Evolutionary conservation across 805 yeast genomes (phyloP).

Genomic region (Saccharomyces jurei): DNA sequence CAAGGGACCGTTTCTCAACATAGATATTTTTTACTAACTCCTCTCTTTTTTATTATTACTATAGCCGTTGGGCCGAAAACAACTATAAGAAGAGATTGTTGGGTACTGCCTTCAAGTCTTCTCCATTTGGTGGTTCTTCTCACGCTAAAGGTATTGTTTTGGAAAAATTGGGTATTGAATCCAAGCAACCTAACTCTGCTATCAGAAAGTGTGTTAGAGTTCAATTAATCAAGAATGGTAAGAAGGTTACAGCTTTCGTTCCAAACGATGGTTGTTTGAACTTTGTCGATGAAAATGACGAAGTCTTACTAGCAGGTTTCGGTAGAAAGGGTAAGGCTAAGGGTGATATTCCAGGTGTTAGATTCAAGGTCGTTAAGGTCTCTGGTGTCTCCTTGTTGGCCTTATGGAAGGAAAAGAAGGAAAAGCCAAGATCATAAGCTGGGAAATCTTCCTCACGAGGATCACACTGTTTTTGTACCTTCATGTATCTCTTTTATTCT

Average conservation of each 20-base stretch:
- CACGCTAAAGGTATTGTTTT: conserved; percentile 99
- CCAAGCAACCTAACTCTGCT: conserved; percentile 99
- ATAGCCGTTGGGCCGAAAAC: conserved; percentile 97
- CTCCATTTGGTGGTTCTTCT: conserved; percentile 99
- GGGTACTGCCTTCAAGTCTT: conserved; percentile 99
- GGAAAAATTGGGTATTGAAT: conserved; percentile 99
- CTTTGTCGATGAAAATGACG: conserved; percentile 99
- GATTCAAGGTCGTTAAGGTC: conserved; percentile 99
- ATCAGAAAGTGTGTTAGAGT: conserved; percentile 99
- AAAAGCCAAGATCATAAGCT: conserved; percentile 97
- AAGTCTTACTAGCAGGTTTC: conserved; percentile 99
- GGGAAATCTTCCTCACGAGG: neutral
- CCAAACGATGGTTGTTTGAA: conserved; percentile 99
- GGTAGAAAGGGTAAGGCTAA: conserved; percentile 99
- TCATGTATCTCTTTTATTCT: conserved; percentile 3
- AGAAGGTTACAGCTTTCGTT: conserved; percentile 99
- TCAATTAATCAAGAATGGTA: conserved; percentile 99
- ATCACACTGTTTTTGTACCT: conserved; percentile 6
- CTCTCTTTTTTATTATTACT: neutral
- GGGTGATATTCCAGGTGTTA: conserved; percentile 99
- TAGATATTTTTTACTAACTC: conserved; percentile 9
- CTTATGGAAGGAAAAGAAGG: conserved; percentile 99
- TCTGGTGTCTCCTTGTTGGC: conserved; percentile 99
- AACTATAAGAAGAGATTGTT: conserved; percentile 96
- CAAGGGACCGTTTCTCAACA: neutral